These are phyloP conservation scores for Fragaria ananassa DNA, from an alignment of 306 rosid species.

Conservation along the genomic window DNA sequence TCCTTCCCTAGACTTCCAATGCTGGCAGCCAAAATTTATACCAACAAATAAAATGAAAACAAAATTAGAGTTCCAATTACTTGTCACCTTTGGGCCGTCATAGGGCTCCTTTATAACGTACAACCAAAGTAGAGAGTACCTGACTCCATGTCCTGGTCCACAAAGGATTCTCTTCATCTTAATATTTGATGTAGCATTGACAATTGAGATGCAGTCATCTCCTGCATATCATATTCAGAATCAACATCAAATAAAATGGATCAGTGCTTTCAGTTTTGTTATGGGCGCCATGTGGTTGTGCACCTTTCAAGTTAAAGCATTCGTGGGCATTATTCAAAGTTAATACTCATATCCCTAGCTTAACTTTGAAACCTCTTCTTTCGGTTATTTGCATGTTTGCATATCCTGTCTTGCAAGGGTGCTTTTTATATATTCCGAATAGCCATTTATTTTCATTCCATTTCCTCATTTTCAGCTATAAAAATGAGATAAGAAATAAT, in stretches of 20 bases:
- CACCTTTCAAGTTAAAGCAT: not conserved
- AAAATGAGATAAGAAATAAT: not conserved
- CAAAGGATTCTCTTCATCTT: conserved; percentile 87
- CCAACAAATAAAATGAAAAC: not conserved
- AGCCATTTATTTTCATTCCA: not conserved
- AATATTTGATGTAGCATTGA: conserved; percentile 83
- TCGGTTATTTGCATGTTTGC: not conserved
- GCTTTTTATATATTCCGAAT: not conserved
- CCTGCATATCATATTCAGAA: conserved; percentile 48
- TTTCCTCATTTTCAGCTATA: not conserved
- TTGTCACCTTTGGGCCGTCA: conserved; percentile 2
- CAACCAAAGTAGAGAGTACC: conserved; percentile 42
- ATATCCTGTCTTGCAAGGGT: not conserved
- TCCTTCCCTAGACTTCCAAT: conserved; percentile 99
- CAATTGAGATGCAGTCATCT: conserved; percentile 95
- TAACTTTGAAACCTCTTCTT: not conserved
- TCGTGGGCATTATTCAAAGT: not conserved
- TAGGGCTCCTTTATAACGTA: not conserved
- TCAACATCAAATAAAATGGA: conserved; percentile 15
- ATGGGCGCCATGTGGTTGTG: not conserved
- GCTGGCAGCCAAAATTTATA: conserved; percentile 33
- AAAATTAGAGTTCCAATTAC: not conserved
- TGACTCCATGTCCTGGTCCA: conserved; percentile 99
- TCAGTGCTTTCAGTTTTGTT: not conserved
- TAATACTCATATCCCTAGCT: not conserved